Evolutionary conservation across 495 filamentous ascomycete species (phyloP).

Genomic region (Cercophora newfieldiana): DNA sequence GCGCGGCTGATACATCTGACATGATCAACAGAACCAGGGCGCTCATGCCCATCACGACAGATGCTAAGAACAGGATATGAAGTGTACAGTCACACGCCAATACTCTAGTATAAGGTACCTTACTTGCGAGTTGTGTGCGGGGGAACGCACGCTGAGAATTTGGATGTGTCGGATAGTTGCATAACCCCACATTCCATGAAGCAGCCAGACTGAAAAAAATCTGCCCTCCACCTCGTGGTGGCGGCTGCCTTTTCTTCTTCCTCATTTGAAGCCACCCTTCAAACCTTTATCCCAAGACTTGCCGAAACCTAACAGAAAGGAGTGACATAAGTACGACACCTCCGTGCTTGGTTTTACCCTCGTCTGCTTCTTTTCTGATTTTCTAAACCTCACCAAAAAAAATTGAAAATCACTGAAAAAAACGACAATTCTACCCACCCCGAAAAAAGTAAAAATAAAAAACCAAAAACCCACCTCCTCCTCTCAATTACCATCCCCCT

Average conservation of each 20-base stretch:
- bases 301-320: conserved; percentile 33
- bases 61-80: too few relatives aligned
- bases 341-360: conserved; percentile 33
- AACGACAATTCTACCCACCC: conserved; percentile 33
- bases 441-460: conserved; percentile 27
- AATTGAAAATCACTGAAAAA: conserved; percentile 50
- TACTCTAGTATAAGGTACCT: too few relatives aligned
- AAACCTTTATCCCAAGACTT: conserved; percentile 34
- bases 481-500: conserved; percentile 12
- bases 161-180: conserved; percentile 3
- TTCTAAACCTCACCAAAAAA: conserved; percentile 50
- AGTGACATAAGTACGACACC: conserved; percentile 37
- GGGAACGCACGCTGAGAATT: neutral
- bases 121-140: too few relatives aligned
- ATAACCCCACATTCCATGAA: conserved; percentile 2
- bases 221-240: conserved; percentile 29
- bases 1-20: too few relatives aligned
- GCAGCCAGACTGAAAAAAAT: conserved; percentile 30
- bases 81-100: too few relatives aligned
- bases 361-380: conserved; percentile 36
- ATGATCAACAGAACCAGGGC: too few relatives aligned
- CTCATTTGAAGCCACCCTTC: conserved; percentile 29
- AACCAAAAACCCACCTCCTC: conserved; percentile 25
- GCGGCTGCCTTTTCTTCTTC: conserved; percentile 29
- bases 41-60: too few relatives aligned